Evolutionary conservation across 768 basidiomycete genomes (phyloP), one percentile per base, ranked within the genome.

Genomic region (Hortiboletus campestris): DNA sequence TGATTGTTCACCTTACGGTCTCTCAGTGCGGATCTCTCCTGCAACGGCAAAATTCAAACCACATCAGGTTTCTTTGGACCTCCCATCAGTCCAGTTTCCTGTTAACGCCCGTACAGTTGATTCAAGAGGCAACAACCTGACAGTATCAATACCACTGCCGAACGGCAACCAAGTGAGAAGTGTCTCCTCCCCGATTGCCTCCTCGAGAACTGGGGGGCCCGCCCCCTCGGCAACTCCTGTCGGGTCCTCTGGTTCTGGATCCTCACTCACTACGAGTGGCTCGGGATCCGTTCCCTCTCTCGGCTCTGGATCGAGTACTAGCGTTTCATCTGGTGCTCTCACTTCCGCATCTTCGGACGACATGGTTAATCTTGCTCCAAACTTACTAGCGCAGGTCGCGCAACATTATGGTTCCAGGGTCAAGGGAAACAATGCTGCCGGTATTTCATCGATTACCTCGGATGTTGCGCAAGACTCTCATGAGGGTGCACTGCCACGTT

Each of bases 1-100:
- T 51, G 28, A 29, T 19, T 50, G 60, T 44, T 60, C 49, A 70
- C 71, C 72, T 67, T 69, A 65, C 71, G 47, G 72, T 64, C 40
- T 46, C 55, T 17, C 63, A 93, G 91, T 94, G 91, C 88, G 91
- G 56, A 91, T 94, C 57, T 93, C 91, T 10, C 89, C 91, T 11
- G 91, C 91, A 19, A 94, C 91, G 1, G 91, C 91, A 28, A 93
- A 92, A 67, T 89, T 85, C 75, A 94, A 91, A 72, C 79, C 84
- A 2, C 78, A 81, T 14, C 80, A 51, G 56, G 73, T 44, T 62
- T 72, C 76, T n/a, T 66, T 70, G 31, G 81, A 81, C 46, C 65
- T 80, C 32, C 76, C 80, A 34, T 76, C 77, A 51, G 73, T 79
- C 28, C 81, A 79, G 40, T 77, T 79, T 54, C 73, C 78, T 13